phyloP scores from a whole-genome alignment of 2,329 filamentous ascomycete genomes.

The Colletotrichum sp. region DNA sequence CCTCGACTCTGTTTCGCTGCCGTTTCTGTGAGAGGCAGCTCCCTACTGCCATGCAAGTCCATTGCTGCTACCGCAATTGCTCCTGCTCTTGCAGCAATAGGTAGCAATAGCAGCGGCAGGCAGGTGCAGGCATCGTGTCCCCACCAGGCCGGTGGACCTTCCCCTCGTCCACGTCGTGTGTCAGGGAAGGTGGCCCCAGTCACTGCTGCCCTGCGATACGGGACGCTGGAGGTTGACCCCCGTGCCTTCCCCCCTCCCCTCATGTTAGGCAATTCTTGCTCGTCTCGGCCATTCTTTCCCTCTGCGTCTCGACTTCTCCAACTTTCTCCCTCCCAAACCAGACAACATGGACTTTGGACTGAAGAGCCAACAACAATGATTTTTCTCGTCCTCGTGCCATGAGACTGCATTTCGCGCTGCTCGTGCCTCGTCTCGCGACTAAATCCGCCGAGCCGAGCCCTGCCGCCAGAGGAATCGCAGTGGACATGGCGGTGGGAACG shows the following conservation, averaged over 20 bases:
- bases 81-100: background rate
- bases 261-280: slow-evolving; percentile 8
- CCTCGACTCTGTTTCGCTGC: background rate
- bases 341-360: background rate
- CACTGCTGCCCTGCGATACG: slow-evolving; percentile 4
- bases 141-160: background rate
- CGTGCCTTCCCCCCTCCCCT: background rate
- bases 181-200: background rate
- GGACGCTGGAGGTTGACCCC: background rate
- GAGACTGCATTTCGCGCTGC: background rate
- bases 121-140: background rate
- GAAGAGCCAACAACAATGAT: background rate
- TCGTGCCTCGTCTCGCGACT: background rate
- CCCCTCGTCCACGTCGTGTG: background rate
- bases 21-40: background rate
- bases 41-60: background rate
- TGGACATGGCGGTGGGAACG: background rate
- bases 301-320: background rate
- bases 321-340: background rate
- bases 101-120: background rate
- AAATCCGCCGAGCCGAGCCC: background rate
- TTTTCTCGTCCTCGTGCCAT: background rate
- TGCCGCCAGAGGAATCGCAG: background rate
- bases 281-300: slow-evolving; percentile 15
- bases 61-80: background rate